Conservation (phyloP, 306 rosid genomes). For the Canavalia gladiata region DNA sequence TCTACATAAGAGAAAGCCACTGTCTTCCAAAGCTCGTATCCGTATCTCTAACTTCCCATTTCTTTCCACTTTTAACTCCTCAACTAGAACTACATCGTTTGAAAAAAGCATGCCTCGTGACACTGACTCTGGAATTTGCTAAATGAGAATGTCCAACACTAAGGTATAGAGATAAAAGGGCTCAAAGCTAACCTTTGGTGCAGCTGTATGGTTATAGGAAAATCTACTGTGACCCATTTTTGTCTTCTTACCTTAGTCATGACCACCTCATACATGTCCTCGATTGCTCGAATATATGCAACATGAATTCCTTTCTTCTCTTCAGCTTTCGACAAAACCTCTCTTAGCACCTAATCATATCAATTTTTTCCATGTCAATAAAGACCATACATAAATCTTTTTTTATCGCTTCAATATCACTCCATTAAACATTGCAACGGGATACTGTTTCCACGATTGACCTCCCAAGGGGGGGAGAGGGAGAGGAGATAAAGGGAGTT, state of each 20-base stretch:
- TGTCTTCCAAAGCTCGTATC: no score
- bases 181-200: no score
- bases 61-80: no score
- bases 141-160: no score
- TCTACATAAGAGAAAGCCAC: no score
- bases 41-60: no score
- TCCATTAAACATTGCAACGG: background rate
- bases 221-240: background rate
- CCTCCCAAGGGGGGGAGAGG: background rate
- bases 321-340: background rate
- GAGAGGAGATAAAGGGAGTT: no score
- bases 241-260: background rate
- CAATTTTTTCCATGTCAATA: background rate
- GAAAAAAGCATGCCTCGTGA: no score
- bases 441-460: background rate
- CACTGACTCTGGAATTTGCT: no score
- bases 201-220: background rate
- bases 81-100: no score
- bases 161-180: no score
- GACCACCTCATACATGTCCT: background rate
- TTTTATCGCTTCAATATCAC: background rate
- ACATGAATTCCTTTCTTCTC: background rate
- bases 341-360: background rate
- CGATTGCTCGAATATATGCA: background rate
- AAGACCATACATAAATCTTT: background rate